These are phyloP conservation scores for Gymnopilus junonius DNA, from an alignment of 768 basidiomycete species.

Conservation along the genomic window DNA sequence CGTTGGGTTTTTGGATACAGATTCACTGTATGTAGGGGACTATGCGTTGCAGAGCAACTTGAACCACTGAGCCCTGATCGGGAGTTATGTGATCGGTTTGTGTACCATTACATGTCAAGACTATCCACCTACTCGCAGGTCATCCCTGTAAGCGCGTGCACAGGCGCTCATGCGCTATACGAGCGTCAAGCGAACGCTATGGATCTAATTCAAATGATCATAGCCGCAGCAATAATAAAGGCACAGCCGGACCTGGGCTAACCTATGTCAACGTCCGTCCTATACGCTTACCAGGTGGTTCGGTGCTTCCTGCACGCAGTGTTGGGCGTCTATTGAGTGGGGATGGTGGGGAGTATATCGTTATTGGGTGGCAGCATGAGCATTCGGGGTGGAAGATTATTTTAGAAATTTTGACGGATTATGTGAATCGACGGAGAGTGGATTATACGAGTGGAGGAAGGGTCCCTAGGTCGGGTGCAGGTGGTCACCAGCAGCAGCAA, in stretches of 20 bases:
- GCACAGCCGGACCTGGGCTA: conserved; percentile 36
- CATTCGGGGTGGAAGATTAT: conserved; percentile 89
- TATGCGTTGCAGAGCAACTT: conserved; percentile 31
- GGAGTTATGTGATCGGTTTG: conserved; percentile 65
- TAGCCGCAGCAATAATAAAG: neutral
- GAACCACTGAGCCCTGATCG: conserved; percentile 15
- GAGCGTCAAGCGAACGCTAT: conserved; percentile 68
- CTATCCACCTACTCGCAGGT: conserved; percentile 79
- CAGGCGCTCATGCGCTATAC: conserved; percentile 72
- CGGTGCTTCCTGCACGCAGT: conserved; percentile 67
- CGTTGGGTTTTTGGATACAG: conserved; percentile 76
- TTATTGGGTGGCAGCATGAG: conserved; percentile 80
- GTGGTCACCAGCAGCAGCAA: neutral
- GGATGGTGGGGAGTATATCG: conserved; percentile 69
- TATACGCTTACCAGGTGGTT: conserved; percentile 77
- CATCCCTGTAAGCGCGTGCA: conserved; percentile 62
- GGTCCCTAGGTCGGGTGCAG: neutral
- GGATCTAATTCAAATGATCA: no score
- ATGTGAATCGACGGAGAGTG: conserved; percentile 61
- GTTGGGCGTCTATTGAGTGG: conserved; percentile 73
- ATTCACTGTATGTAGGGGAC: conserved; percentile 61
- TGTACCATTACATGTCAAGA: conserved; percentile 76
- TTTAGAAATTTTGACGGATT: conserved; percentile 80
- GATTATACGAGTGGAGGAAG: conserved; percentile 43
- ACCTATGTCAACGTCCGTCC: conserved; percentile 70